Evolutionary conservation across 2,329 filamentous ascomycete species (phyloP), one percentile per base, ranked within the genome.

Genomic region (Cordyceps pruinosa): DNA sequence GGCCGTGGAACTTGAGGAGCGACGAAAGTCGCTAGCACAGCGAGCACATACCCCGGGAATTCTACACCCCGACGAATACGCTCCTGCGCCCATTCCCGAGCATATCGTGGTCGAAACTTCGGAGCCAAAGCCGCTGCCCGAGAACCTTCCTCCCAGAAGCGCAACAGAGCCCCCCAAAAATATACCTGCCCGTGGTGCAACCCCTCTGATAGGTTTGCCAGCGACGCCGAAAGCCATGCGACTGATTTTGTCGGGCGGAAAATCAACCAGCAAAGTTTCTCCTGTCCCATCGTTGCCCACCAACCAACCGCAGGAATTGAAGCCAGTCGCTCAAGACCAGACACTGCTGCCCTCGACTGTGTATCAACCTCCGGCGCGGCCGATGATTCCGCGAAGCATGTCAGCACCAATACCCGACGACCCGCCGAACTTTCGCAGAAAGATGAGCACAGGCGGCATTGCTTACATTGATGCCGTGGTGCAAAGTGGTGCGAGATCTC

Each of bases 201-300:
- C 78, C 1, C 76, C 80, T 1, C 79, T 82, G 6, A 80, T 93
- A 52, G 92, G 91, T 0, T 80, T 96, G n/a, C 91, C 93, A 15
- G 90, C 91, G 2, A 97, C 92, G 1, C 92, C 93, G 30, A 86
- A 90, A 73, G 91, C 91, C 1, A 96, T 97, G 91, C 84, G 88
- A 21, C 84, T 95, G 1, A 84, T 89, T 44, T 85, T 93, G 63
- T 81, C 83, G 62, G 72, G 77, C 2, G 80, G 46, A 51, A 61
- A 41, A 58, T 64, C 51, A 28, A 50, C 63, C 63, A 47, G 69
- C 60, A 41, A 45, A 7, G 46, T 32, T 15, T 46, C 54, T 5
- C 46, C 54, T 23, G 37, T 57, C 6, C 54, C 54, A 23, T 32
- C 46, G 3, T 9, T 50, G 17, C 26, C 46, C 4, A 1, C 2